A percentile compares a stretch with the other conserved stretches of the same genome.
These are phyloP conservation scores for Penicillium sclerotigenum DNA, from an alignment of 2,329 filamentous ascomycete species.

Conservation along the genomic window DNA sequence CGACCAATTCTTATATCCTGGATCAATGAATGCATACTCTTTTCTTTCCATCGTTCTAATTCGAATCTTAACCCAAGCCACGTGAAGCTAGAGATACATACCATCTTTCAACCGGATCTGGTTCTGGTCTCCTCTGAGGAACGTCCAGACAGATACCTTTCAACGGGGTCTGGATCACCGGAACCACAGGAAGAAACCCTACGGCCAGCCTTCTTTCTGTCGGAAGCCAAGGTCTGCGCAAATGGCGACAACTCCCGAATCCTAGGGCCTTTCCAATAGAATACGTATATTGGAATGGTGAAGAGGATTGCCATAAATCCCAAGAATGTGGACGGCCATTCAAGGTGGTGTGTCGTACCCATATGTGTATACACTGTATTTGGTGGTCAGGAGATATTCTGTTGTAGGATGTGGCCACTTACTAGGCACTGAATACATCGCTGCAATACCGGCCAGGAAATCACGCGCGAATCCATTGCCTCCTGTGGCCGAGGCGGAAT, in stretches of 20 bases:
- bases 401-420: constrained; percentile 18
- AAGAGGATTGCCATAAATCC: constrained; percentile 59
- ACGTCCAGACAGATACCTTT: constrained; percentile 21
- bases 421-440: constrained; percentile 56
- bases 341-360: constrained; percentile 49
- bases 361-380: constrained; percentile 49
- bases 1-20: background rate
- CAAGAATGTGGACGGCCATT: constrained; percentile 60
- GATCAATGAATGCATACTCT: background rate
- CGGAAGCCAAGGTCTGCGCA: constrained; percentile 58
- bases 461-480: constrained; percentile 64
- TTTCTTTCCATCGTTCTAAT: background rate
- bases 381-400: background rate
- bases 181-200: constrained; percentile 27
- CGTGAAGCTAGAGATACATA: background rate
- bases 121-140: background rate
- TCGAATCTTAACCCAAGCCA: background rate
- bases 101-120: background rate
- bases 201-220: constrained; percentile 30
- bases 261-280: constrained; percentile 61
- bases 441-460: constrained; percentile 60
- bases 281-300: constrained; percentile 61
- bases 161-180: constrained; percentile 24
- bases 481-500: constrained; percentile 62
- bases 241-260: constrained; percentile 61